Conservation (phyloP, 2,329 filamentous ascomycete species). For the Trichoderma endophyticum region DNA sequence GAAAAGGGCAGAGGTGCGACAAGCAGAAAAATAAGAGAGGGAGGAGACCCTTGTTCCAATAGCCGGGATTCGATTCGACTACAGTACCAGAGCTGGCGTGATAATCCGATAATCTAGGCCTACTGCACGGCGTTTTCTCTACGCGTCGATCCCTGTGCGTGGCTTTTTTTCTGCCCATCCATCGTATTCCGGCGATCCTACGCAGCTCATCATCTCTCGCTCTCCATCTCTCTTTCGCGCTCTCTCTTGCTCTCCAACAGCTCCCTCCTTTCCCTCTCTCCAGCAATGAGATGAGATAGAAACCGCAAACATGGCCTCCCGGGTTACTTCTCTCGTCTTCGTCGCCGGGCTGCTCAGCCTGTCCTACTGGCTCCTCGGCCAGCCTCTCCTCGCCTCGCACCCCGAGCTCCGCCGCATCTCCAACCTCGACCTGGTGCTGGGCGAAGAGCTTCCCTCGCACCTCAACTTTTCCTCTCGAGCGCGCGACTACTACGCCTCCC, state of each 20-base stretch:
- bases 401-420: constrained; percentile 24
- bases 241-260: background rate
- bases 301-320: background rate
- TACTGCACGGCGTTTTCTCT: background rate
- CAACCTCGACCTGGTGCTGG: constrained; percentile 23
- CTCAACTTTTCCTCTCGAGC: constrained; percentile 26
- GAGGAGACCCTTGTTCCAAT: background rate
- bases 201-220: no score
- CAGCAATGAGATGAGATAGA: background rate
- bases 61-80: background rate
- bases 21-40: background rate
- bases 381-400: constrained; percentile 21
- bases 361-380: constrained; percentile 21
- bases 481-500: constrained; percentile 30
- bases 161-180: background rate
- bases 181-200: no score
- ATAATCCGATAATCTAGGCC: background rate
- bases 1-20: background rate
- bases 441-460: constrained; percentile 21
- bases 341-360: constrained; percentile 11
- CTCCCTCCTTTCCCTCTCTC: background rate
- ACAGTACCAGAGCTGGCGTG: background rate
- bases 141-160: background rate
- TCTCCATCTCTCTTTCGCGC: background rate
- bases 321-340: constrained; percentile 3